A percentile compares a stretch with the other conserved stretches of the same genome.
Evolutionary conservation across 257 asterid species (phyloP).

Genomic region (Solanum pimpinellifolium): DNA sequence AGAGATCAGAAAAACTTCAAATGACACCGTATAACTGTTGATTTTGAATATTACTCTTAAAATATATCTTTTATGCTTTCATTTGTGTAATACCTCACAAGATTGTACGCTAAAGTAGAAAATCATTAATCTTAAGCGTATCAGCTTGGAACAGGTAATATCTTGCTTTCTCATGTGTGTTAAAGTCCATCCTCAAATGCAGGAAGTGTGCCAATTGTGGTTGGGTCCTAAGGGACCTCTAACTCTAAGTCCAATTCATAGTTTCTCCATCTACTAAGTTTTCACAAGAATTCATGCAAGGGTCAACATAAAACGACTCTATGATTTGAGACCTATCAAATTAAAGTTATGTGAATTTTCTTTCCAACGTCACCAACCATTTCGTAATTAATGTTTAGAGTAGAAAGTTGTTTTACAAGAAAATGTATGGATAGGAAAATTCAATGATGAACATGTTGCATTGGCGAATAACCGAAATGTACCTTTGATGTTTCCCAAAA

Average conservation of each 20-base stretch:
- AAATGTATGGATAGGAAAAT: neutral
- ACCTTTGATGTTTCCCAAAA: neutral
- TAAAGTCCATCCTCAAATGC: neutral
- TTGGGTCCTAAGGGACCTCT: neutral
- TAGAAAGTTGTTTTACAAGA: neutral
- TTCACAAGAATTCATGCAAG: neutral
- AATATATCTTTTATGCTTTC: too few relatives aligned
- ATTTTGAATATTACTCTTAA: too few relatives aligned
- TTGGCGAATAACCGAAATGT: neutral
- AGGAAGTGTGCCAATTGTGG: neutral
- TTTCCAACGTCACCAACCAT: neutral
- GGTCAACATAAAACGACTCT: neutral
- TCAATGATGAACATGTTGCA: neutral
- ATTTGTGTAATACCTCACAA: too few relatives aligned
- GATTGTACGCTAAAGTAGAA: too few relatives aligned
- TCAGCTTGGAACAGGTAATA: neutral
- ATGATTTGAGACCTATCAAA: neutral
- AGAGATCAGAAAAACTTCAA: too few relatives aligned
- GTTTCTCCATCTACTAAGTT: neutral
- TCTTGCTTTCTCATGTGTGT: neutral
- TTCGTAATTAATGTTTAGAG: neutral
- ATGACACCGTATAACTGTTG: too few relatives aligned
- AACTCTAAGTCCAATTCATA: neutral
- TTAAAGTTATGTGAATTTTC: neutral
- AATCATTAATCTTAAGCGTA: too few relatives aligned